These are phyloP conservation scores for Platanthera zijinensis DNA, from an alignment of 106 monocot genomes.

Conservation along the genomic window DNA sequence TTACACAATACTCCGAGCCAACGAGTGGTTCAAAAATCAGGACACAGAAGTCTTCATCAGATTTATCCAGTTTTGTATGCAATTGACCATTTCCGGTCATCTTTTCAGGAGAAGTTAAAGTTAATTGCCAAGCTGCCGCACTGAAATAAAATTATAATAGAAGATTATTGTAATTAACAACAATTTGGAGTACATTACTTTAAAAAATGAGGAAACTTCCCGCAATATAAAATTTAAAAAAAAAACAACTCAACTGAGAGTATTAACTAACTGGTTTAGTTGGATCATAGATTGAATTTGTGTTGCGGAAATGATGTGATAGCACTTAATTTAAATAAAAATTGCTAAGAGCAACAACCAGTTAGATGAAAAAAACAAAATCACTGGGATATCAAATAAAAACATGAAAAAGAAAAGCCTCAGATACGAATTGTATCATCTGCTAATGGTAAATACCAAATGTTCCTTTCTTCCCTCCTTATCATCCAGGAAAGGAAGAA, in stretches of 20 bases:
- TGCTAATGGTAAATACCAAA: not conserved
- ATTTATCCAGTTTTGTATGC: conserved; percentile 10
- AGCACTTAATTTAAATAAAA: not conserved
- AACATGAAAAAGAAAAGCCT: not conserved
- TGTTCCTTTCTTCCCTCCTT: not conserved
- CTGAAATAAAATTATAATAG: conserved; percentile 27
- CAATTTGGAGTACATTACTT: not conserved
- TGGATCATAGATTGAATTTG: not conserved
- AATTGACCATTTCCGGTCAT: conserved; percentile 7
- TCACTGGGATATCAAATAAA: not conserved
- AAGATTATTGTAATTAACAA: not conserved
- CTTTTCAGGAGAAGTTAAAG: conserved; percentile 43
- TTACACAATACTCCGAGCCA: conserved; percentile 58
- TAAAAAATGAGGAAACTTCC: not conserved
- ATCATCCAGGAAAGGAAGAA: not conserved
- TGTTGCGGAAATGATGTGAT: not conserved
- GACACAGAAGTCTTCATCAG: conserved; percentile 56
- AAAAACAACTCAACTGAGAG: not conserved
- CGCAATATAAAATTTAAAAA: not conserved
- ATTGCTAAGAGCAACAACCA: not conserved
- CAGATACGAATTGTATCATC: not conserved
- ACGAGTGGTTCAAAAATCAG: conserved; percentile 79
- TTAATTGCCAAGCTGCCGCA: conserved; percentile 86
- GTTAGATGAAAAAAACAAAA: not conserved
- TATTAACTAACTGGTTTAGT: not conserved